These are phyloP conservation scores for Penicillium flavigenum DNA, from an alignment of 495 filamentous ascomycete species.

Conservation along the genomic window DNA sequence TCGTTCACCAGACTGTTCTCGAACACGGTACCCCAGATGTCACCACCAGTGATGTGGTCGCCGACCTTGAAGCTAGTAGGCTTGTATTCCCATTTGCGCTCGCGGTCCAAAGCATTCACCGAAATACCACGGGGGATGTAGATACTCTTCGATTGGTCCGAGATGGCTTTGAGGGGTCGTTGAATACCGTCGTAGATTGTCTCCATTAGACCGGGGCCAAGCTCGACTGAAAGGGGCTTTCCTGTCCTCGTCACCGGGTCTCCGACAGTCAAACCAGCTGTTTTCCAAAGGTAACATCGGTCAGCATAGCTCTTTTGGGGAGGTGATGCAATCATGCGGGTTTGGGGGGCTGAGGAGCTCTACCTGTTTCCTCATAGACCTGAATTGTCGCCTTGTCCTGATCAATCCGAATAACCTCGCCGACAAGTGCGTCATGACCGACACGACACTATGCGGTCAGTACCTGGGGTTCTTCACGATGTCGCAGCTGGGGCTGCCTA, in stretches of 20 bases:
- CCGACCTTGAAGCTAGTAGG: constrained; percentile 83
- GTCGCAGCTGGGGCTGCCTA: constrained; percentile 39
- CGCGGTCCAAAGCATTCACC: constrained; percentile 82
- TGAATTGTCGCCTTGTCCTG: constrained; percentile 95
- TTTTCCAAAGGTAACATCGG: constrained; percentile 10
- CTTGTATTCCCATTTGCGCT: constrained; percentile 93
- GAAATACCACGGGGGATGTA: constrained; percentile 95
- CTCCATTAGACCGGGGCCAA: constrained; percentile 95
- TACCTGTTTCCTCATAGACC: constrained; percentile 98
- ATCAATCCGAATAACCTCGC: constrained; percentile 97
- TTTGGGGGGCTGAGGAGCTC: constrained; percentile 18
- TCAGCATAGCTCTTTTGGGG: constrained; percentile 24
- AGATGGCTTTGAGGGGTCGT: constrained; percentile 84
- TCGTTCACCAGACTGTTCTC: constrained; percentile 95
- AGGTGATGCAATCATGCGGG: constrained; percentile 16
- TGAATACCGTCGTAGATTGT: constrained; percentile 99
- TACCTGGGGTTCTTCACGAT: constrained; percentile 7
- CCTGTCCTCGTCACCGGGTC: constrained; percentile 88
- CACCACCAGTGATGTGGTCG: constrained; percentile 94
- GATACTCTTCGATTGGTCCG: constrained; percentile 73
- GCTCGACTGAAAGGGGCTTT: constrained; percentile 95
- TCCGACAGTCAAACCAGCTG: constrained; percentile 93
- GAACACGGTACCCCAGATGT: constrained; percentile 89
- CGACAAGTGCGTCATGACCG: constrained; percentile 83
- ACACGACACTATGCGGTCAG: constrained; percentile 66